These are phyloP conservation scores for Penicillium brasilianum DNA, from an alignment of 2,329 filamentous ascomycete species.

Conservation along the genomic window DNA sequence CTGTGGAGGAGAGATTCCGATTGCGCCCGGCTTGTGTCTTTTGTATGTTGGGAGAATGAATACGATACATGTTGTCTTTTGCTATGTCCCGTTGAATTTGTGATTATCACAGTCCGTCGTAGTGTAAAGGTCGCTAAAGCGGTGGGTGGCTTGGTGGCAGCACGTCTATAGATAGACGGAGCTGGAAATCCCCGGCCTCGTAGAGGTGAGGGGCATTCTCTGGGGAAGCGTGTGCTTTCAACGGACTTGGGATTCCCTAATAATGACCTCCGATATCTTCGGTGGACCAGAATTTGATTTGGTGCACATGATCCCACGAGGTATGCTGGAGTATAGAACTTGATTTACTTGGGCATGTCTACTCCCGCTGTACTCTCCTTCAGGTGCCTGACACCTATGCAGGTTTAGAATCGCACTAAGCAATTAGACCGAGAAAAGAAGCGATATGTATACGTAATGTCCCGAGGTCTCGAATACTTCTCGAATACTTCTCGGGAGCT, in stretches of 20 bases:
- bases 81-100: not conserved
- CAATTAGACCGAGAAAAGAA: too few relatives aligned
- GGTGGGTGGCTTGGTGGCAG: not conserved
- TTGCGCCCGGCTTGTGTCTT: constrained; percentile 1
- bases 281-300: too few relatives aligned
- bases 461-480: too few relatives aligned
- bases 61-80: not conserved
- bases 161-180: not conserved
- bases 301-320: too few relatives aligned
- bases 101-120: not conserved
- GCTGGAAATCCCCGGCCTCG: not conserved
- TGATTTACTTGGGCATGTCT: too few relatives aligned
- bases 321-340: too few relatives aligned
- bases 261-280: too few relatives aligned
- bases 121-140: not conserved
- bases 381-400: too few relatives aligned
- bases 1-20: not conserved
- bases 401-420: too few relatives aligned
- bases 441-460: not conserved
- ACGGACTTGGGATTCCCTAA: too few relatives aligned
- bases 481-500: not conserved
- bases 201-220: not conserved
- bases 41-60: constrained; percentile 21
- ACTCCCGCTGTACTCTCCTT: too few relatives aligned
- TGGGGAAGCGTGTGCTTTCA: not conserved